phyloP scores from a whole-genome alignment of 2,329 filamentous ascomycete genomes.

The Aspergillus nomiae region DNA sequence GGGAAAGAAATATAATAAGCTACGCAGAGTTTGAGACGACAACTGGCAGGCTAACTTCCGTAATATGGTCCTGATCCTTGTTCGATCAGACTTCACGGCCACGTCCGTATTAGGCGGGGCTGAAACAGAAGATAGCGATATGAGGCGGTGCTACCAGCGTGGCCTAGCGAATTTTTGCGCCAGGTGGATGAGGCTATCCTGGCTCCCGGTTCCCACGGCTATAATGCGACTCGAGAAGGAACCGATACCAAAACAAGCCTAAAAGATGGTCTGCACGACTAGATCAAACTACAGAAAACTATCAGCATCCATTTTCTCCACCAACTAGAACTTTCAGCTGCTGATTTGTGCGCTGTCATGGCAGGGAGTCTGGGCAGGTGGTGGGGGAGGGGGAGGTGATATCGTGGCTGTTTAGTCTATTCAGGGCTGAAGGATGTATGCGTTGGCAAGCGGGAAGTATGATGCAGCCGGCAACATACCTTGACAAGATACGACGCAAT shows the following conservation, averaged over 20 bases:
- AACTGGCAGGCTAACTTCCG: conserved; percentile 24
- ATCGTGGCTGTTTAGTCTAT: conserved; percentile 32
- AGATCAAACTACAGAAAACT: conserved; percentile 24
- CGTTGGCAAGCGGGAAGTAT: conserved; percentile 40
- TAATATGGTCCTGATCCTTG: conserved; percentile 17
- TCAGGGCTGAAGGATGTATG: conserved; percentile 39
- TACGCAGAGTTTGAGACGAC: conserved; percentile 25
- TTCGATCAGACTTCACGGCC: conserved; percentile 26
- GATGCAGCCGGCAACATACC: conserved; percentile 41
- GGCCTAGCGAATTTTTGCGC: conserved; percentile 15
- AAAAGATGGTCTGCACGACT: conserved; percentile 22
- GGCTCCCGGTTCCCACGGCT: conserved; percentile 16
- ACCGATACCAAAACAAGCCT: conserved; percentile 32
- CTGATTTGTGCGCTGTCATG: conserved; percentile 32
- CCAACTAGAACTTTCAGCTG: conserved; percentile 17
- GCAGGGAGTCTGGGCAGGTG: conserved; percentile 18
- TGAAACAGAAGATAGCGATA: conserved; percentile 18
- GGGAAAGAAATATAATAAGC: conserved; percentile 11
- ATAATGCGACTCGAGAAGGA: conserved; percentile 20
- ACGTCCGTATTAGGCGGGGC: conserved; percentile 24
- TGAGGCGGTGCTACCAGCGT: conserved; percentile 34
- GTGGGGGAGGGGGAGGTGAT: conserved; percentile 20
- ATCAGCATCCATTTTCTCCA: conserved; percentile 26
- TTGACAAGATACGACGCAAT: conserved; percentile 35
- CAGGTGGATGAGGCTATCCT: conserved; percentile 17